Base-by-base conservation (phyloP, 2,329 filamentous ascomycete genomes). In the Aureobasidium lini region DNA sequence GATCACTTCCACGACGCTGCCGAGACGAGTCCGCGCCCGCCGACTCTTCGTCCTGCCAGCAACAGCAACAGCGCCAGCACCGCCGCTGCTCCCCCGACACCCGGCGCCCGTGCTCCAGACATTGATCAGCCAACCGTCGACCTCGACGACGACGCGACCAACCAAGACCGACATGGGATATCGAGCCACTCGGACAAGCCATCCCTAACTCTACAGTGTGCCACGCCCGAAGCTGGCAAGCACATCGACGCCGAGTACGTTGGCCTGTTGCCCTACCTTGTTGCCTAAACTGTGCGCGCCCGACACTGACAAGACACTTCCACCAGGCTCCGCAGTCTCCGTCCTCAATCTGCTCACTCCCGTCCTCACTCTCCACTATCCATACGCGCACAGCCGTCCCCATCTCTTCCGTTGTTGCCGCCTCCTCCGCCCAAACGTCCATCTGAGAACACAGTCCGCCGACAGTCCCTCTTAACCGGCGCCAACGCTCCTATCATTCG, bases 131-230 rank as follows among this genome's bases (percentile, higher is more conserved):
- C 32, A 7, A 40, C 10, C 1, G 61, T 65, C 34, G 54, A 67
- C 48, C 64, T 65, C 42, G 64, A 67, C 31, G 58, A 63, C 49
- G 61, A 32, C 36, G 7, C 40, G 11, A 13, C 13, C 49, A 40
- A 39, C 16, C 32, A 15, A 4, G 32, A 42, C 8, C 31, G 52
- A 57, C 18, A 57, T 57, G 52, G 11, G 18, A 57, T 4, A 28
- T 11, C 52, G 37, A 36, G 31, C 13, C 39, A 46, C 31, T 36
- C 13, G 16, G 31, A 57, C 32, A 46, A 37, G 4, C 52, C 52
- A 28, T 31, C 16, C 32, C 40, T 57, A 40, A 44, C n/a, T 4
- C 4, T 57, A 13, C 52, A 57, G 39, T 57, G 40, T 57, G 40
- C 42, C 52, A 57, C 52, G 6, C 52, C 52, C 31, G 42, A 57